Conservation (phyloP, 495 filamentous ascomycete genomes). For the Neurospora sp. region DNA sequence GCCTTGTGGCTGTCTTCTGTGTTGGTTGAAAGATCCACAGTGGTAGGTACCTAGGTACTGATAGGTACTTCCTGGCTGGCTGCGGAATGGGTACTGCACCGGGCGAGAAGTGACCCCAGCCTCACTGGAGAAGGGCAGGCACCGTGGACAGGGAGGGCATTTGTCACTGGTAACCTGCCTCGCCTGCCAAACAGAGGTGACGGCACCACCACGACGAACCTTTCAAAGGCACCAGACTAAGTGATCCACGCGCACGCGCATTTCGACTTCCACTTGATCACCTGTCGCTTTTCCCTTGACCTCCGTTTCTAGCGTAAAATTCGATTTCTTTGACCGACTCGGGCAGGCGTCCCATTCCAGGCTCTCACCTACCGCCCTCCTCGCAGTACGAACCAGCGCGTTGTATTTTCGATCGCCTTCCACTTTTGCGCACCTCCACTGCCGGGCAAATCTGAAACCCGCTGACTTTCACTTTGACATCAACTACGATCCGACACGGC, state of each 20-base stretch:
- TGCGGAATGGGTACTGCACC: background rate
- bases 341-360: background rate
- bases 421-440: background rate
- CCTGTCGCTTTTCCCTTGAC: background rate
- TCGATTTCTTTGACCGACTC: background rate
- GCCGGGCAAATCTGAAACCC: background rate
- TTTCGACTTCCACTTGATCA: background rate
- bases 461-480: background rate
- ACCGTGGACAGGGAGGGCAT: background rate
- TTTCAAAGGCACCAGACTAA: background rate
- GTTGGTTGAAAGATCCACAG: background rate
- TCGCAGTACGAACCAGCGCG: background rate
- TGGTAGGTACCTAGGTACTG: background rate
- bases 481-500: background rate
- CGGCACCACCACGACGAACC: background rate
- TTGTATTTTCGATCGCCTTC: background rate
- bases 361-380: background rate
- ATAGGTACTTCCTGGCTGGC: background rate
- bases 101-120: background rate
- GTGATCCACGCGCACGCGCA: background rate
- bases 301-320: background rate
- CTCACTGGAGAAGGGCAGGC: background rate
- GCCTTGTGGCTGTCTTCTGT: background rate
- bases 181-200: background rate
- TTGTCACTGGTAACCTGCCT: background rate